Percentiles rank a stretch among this genome's conserved stretches.
Conservation (phyloP, 2,329 filamentous ascomycete genomes). For the Apiospora arundinis region DNA sequence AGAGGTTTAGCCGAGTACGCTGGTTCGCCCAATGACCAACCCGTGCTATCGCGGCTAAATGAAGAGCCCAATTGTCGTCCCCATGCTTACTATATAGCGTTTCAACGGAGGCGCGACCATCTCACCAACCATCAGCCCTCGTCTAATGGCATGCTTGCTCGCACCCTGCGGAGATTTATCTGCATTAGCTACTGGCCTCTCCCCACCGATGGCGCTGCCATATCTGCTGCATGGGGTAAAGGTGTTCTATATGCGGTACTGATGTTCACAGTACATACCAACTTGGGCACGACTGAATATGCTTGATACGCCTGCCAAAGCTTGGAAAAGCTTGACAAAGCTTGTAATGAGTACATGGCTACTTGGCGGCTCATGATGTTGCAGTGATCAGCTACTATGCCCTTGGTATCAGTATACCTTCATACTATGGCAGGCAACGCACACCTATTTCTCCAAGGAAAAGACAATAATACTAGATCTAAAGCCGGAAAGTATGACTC, state of each 20-base stretch:
- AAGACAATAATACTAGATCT: background rate
- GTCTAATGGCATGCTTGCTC: background rate
- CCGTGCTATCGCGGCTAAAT: conserved; percentile 38
- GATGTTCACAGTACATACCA: conserved; percentile 8
- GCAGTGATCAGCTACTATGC: background rate
- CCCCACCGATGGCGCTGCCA: background rate
- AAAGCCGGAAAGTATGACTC: background rate
- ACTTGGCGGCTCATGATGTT: background rate
- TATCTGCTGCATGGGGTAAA: background rate
- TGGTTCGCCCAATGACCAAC: conserved; percentile 28
- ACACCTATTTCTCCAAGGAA: background rate
- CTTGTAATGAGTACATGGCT: conserved; percentile 2
- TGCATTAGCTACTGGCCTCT: conserved; percentile 7
- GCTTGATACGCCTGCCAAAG: background rate
- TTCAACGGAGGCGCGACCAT: conserved; percentile 27
- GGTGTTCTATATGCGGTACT: background rate
- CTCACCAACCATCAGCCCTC: background rate
- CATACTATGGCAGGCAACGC: background rate
- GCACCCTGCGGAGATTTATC: conserved; percentile 6
- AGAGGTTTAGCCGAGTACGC: conserved; percentile 31
- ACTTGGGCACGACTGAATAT: background rate
- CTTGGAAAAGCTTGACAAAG: conserved; percentile 18
- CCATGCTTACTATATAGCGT: conserved; percentile 29
- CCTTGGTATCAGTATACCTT: background rate
- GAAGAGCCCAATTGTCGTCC: conserved; percentile 9